A percentile compares a stretch with the other conserved stretches of the same genome.
These are phyloP conservation scores for Parsonsia alboflavescens DNA, from an alignment of 257 asterid species.

Conservation along the genomic window DNA sequence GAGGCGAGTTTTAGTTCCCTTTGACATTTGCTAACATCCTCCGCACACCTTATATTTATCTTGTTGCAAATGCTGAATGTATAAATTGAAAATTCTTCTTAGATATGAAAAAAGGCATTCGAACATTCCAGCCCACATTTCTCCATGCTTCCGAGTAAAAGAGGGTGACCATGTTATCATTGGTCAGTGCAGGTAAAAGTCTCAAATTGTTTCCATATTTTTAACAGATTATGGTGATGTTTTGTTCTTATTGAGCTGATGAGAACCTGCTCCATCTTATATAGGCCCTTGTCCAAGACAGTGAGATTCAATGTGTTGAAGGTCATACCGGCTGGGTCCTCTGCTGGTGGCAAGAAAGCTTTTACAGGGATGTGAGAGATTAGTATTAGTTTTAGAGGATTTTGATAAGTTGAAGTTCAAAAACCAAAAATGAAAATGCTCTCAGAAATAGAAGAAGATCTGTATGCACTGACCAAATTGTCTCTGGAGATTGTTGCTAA, in stretches of 20 bases:
- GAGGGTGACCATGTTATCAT: constrained; percentile 78
- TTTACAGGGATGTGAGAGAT: constrained; percentile 53
- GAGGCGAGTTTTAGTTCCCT: constrained; percentile 28
- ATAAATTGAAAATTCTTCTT: not conserved
- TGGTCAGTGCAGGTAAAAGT: constrained; percentile 76
- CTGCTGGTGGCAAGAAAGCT: constrained; percentile 80
- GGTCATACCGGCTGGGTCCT: constrained; percentile 81
- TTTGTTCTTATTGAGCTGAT: not conserved
- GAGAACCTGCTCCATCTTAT: not conserved
- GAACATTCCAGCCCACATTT: constrained; percentile 72
- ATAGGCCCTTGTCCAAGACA: constrained; percentile 80
- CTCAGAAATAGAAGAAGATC: not conserved
- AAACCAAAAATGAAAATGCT: not conserved
- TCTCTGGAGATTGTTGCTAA: too few species aligned
- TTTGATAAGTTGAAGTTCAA: not conserved
- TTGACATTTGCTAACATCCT: not conserved
- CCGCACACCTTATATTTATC: not conserved
- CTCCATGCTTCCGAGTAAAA: constrained; percentile 86
- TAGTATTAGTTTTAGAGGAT: not conserved
- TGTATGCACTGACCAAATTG: too few species aligned
- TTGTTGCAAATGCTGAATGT: not conserved
- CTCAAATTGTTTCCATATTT: not conserved
- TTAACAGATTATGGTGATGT: too few species aligned
- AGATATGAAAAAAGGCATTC: constrained; percentile 90
- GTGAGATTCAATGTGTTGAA: constrained; percentile 80